These are phyloP conservation scores for Raffaelea arxii DNA, from an alignment of 2,329 filamentous ascomycete species.

Conservation along the genomic window DNA sequence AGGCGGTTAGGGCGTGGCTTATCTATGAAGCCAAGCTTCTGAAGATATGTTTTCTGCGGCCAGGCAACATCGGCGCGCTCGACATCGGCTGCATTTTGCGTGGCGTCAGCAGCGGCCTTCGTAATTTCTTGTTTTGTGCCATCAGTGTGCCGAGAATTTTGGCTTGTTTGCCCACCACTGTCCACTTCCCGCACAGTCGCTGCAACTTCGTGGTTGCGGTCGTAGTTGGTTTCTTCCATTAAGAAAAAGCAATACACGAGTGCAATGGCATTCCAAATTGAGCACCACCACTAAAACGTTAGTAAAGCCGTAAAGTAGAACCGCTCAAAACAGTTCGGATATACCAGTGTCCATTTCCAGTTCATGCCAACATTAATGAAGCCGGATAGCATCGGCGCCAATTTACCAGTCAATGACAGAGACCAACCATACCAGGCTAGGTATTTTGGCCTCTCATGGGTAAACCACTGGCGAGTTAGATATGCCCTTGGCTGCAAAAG, in stretches of 20 bases:
- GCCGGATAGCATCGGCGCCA: slow-evolving; percentile 37
- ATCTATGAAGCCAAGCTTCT: slow-evolving; percentile 22
- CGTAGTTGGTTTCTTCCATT: slow-evolving; percentile 44
- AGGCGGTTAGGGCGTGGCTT: slow-evolving; percentile 24
- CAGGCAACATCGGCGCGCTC: slow-evolving; percentile 7
- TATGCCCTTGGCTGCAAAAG: neutral
- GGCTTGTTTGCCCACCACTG: neutral
- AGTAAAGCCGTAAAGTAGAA: no score
- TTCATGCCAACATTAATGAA: slow-evolving; percentile 37
- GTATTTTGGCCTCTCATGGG: slow-evolving; percentile 20
- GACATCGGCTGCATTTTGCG: slow-evolving; percentile 2
- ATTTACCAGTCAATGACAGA: slow-evolving; percentile 31
- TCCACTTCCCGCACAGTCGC: neutral
- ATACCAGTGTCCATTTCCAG: slow-evolving; percentile 33
- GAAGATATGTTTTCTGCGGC: slow-evolving; percentile 25
- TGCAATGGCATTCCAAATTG: slow-evolving; percentile 19
- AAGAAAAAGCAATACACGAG: slow-evolving; percentile 35
- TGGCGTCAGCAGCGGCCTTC: neutral
- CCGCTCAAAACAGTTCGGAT: neutral
- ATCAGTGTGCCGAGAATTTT: neutral
- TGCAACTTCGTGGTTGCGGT: slow-evolving; percentile 10
- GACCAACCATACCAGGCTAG: slow-evolving; percentile 32
- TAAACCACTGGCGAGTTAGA: slow-evolving; percentile 9
- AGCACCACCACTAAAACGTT: slow-evolving; percentile 11
- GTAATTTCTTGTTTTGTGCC: neutral